Evolutionary conservation across 305 asterid species (phyloP).

Genomic region (Fraxinus baroniana): DNA sequence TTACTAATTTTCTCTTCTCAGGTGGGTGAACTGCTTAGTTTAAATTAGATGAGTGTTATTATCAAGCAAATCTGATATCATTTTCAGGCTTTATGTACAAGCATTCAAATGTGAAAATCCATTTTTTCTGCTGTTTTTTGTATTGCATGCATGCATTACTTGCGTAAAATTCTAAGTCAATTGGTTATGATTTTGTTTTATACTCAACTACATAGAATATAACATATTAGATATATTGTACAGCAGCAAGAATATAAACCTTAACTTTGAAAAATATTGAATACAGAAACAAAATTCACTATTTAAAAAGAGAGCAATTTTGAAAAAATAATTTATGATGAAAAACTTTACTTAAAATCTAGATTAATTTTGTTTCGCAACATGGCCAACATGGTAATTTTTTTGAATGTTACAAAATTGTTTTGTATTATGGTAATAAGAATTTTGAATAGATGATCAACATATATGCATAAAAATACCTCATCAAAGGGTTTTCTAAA

Average conservation of each 20-base stretch:
- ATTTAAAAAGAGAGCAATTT: background rate
- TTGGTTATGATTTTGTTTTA: background rate
- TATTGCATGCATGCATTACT: slow-evolving; percentile 7
- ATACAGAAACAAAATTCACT: background rate
- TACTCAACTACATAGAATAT: background rate
- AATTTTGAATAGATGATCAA: background rate
- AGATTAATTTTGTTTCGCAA: background rate
- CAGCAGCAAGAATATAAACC: background rate
- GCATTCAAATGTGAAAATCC: slow-evolving; percentile 42
- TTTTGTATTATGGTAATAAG: background rate
- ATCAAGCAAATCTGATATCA: slow-evolving; percentile 43
- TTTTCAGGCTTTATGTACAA: slow-evolving; percentile 48
- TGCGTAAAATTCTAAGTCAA: background rate
- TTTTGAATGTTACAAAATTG: too few species aligned
- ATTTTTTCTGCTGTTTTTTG: background rate
- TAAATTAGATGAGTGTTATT: slow-evolving; percentile 5
- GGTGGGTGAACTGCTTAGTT: slow-evolving; percentile 15
- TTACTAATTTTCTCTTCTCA: background rate
- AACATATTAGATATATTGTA: too few species aligned
- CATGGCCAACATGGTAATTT: background rate
- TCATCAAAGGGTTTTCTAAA: slow-evolving; percentile 73
- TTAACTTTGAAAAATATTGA: background rate
- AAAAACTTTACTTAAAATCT: background rate
- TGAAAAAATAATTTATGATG: background rate
- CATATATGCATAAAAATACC: slow-evolving; percentile 32